Conservation (phyloP, 2,329 filamentous ascomycete species). For the Aspergillus unguis region DNA sequence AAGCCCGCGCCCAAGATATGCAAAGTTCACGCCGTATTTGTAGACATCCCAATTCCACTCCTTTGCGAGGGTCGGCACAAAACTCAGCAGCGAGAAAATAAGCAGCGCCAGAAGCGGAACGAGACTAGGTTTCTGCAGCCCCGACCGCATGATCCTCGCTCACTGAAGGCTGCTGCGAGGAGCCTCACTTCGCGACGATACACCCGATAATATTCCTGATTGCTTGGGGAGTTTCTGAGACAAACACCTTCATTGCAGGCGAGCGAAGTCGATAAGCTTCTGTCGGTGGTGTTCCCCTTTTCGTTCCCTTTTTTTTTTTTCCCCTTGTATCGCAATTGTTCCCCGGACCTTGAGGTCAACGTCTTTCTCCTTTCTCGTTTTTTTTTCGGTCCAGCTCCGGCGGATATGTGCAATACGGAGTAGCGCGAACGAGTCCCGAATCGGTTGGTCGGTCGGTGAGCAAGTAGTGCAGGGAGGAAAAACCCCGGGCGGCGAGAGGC, state of each 20-base stretch:
- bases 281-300: background rate
- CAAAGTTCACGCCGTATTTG: conserved; percentile 25
- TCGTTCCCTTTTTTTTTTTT: background rate
- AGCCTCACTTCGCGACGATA: conserved; percentile 9
- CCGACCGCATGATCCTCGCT: conserved; percentile 33
- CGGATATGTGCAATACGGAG: conserved; percentile 6
- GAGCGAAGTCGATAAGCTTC: background rate
- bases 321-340: background rate
- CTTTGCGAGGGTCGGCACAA: conserved; percentile 33
- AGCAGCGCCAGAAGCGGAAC: conserved; percentile 33
- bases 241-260: conserved; percentile 18
- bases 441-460: conserved; percentile 9
- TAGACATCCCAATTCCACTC: conserved; percentile 23
- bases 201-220: conserved; percentile 9
- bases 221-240: conserved; percentile 8
- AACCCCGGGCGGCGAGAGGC: conserved; percentile 1
- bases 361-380: background rate
- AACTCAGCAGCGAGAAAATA: conserved; percentile 32
- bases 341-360: background rate
- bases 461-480: background rate
- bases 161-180: conserved; percentile 9
- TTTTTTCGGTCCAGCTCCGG: background rate
- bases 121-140: conserved; percentile 32
- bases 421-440: conserved; percentile 1
- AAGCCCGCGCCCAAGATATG: conserved; percentile 27